Conservation (phyloP, 345 rosid genomes). For the Passiflora organensis region DNA sequence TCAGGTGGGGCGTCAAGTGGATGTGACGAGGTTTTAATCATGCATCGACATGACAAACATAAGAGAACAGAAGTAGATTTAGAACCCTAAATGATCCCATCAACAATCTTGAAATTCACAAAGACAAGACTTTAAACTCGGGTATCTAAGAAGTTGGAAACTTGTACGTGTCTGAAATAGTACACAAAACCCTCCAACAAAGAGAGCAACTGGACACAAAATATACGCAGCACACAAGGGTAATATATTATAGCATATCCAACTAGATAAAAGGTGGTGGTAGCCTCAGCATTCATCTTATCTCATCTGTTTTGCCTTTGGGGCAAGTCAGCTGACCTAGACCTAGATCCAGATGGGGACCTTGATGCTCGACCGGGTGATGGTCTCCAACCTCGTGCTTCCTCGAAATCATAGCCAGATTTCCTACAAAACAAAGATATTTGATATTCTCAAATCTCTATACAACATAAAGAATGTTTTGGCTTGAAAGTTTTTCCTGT, state of each 20-base stretch:
- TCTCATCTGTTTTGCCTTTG: constrained; percentile 32
- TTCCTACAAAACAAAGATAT: constrained; percentile 34
- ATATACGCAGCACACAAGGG: neutral
- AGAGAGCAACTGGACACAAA: too few species aligned
- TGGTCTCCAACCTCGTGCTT: constrained; percentile 40
- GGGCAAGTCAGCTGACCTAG: constrained; percentile 64
- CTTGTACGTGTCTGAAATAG: too few species aligned
- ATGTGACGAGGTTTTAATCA: too few species aligned
- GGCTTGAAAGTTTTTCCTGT: neutral
- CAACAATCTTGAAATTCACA: too few species aligned
- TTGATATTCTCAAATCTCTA: too few species aligned
- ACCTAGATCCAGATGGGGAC: constrained; percentile 67
- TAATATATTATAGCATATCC: neutral
- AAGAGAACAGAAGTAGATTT: too few species aligned
- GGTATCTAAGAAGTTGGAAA: too few species aligned
- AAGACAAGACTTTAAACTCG: too few species aligned
- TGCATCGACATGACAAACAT: too few species aligned
- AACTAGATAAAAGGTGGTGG: neutral
- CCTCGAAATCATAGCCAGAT: constrained; percentile 38
- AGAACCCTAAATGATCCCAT: too few species aligned
- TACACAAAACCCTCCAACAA: too few species aligned
- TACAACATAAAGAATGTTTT: neutral
- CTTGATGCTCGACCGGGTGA: constrained; percentile 44
- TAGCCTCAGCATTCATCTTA: neutral
- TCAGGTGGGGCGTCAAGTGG: too few species aligned